These are phyloP conservation scores for Beverwykella pulmonaria DNA, from an alignment of 495 filamentous ascomycete species.

Conservation along the genomic window DNA sequence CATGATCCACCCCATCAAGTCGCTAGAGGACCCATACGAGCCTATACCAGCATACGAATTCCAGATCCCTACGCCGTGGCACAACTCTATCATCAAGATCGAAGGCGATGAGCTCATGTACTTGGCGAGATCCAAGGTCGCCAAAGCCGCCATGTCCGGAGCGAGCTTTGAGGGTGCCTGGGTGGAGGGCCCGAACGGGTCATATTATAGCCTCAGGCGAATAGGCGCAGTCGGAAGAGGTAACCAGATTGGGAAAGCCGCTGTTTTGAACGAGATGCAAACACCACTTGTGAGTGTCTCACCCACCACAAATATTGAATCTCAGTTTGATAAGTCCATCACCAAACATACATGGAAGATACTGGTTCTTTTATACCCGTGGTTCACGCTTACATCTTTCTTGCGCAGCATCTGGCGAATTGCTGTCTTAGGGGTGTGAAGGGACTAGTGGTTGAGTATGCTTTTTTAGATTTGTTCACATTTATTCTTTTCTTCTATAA, in stretches of 20 bases:
- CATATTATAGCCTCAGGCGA: slow-evolving; percentile 5
- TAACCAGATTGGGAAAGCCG: no score
- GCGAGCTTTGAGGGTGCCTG: slow-evolving; percentile 10
- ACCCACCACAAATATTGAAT: background rate
- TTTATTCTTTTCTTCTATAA: no score
- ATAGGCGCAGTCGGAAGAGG: background rate
- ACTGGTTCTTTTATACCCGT: background rate
- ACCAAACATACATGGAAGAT: background rate
- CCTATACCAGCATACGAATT: slow-evolving; percentile 41
- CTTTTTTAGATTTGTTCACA: no score
- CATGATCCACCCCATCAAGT: slow-evolving; percentile 37
- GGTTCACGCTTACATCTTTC: background rate
- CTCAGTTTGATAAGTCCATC: background rate
- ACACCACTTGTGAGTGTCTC: background rate
- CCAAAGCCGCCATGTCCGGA: background rate
- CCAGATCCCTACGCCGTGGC: slow-evolving; percentile 53
- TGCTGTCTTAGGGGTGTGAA: background rate
- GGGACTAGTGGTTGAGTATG: no score
- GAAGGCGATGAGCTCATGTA: slow-evolving; percentile 38
- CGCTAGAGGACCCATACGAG: slow-evolving; percentile 18
- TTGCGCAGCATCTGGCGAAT: background rate
- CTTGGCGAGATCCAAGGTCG: slow-evolving; percentile 30
- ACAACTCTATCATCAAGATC: slow-evolving; percentile 47
- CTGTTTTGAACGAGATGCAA: background rate
- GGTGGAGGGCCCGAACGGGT: slow-evolving; percentile 10